phyloP scores from a whole-genome alignment of 148 eudicot genomes.

The Rhododendron molle region DNA sequence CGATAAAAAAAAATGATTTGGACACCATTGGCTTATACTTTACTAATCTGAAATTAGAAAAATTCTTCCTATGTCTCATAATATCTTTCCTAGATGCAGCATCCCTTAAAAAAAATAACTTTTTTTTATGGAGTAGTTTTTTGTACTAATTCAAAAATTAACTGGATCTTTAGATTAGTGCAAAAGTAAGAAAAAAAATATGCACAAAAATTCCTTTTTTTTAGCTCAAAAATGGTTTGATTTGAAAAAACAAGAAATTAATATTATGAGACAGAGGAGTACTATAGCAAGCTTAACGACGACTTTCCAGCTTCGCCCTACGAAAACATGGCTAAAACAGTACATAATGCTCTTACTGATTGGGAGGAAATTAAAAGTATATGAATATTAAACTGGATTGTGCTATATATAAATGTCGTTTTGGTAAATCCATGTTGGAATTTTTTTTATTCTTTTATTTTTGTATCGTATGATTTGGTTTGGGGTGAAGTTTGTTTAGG shows the following conservation, averaged over 20 bases:
- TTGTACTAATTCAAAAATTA: neutral
- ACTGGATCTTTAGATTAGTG: neutral
- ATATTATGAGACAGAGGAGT: neutral
- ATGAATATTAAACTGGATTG: too few species aligned
- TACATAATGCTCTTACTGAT: neutral
- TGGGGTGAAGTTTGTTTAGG: neutral
- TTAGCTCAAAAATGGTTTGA: neutral
- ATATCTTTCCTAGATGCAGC: neutral
- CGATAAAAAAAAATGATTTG: neutral
- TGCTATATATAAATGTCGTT: neutral
- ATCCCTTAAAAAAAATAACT: neutral
- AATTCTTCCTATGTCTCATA: too few species aligned
- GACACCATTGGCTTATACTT: neutral
- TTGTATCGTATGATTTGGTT: neutral
- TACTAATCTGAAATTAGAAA: neutral
- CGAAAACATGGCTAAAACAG: neutral
- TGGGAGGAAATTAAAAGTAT: neutral
- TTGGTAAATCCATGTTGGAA: neutral
- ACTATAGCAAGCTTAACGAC: neutral
- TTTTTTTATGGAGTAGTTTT: too few species aligned
- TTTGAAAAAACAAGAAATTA: neutral
- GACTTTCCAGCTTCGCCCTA: neutral
- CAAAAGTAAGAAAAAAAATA: neutral
- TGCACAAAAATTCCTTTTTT: neutral
- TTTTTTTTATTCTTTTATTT: neutral